Evolutionary conservation across 345 rosid species (phyloP).

Genomic region (Pistacia integerrima): DNA sequence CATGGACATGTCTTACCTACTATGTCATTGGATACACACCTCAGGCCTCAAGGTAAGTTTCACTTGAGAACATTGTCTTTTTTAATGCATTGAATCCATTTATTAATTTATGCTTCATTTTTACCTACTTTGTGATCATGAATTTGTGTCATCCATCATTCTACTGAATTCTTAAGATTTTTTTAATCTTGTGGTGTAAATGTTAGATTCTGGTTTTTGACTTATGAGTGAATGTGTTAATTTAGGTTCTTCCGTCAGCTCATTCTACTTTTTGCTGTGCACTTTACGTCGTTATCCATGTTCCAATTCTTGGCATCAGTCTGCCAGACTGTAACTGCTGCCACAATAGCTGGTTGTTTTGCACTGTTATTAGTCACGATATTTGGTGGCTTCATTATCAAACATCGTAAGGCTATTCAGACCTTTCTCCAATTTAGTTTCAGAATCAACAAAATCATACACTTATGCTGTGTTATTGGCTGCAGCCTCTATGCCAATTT

Average conservation of each 20-base stretch:
- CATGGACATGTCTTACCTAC: constrained; percentile 72
- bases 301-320: constrained; percentile 67
- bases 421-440: constrained; percentile 3
- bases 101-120: no score
- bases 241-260: constrained; percentile 73
- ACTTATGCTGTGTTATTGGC: constrained; percentile 2
- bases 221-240: background rate
- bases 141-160: no score
- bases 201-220: no score
- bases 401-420: constrained; percentile 44
- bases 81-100: background rate
- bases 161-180: no score
- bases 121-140: no score
- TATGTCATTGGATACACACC: constrained; percentile 81
- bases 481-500: constrained; percentile 72
- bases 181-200: no score
- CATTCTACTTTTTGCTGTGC: constrained; percentile 56
- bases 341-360: constrained; percentile 55
- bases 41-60: constrained; percentile 57
- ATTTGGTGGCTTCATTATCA: constrained; percentile 67
- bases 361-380: constrained; percentile 38
- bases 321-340: constrained; percentile 50
- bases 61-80: background rate
- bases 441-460: background rate
- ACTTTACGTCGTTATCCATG: constrained; percentile 65